phyloP scores from a whole-genome alignment of 1,139 yeast species.

The Taphrina populina region DNA sequence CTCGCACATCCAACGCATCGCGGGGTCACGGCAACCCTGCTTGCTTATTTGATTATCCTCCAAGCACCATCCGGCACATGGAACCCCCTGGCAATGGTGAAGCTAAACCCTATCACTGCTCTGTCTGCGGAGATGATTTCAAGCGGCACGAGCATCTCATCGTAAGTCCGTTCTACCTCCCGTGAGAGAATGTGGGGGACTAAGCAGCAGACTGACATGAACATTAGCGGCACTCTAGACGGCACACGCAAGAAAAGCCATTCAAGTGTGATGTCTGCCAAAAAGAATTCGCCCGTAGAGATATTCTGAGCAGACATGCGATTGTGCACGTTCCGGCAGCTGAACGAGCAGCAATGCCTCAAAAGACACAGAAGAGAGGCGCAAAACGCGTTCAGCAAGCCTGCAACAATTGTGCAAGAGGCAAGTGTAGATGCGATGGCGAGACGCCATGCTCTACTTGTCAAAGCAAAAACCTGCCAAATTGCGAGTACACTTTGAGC shows the following conservation, averaged over 20 bases:
- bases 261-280: slow-evolving; percentile 30
- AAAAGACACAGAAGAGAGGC: slow-evolving; percentile 26
- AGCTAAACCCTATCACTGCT: slow-evolving; percentile 27
- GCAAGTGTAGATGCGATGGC: slow-evolving; percentile 32
- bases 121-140: slow-evolving; percentile 27
- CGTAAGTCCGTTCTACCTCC: slow-evolving; percentile 1
- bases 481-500: slow-evolving; percentile 21
- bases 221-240: slow-evolving; percentile 20
- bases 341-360: slow-evolving; percentile 30
- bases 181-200: background rate
- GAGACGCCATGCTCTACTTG: slow-evolving; percentile 30
- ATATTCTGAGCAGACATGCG: slow-evolving; percentile 26
- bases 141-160: slow-evolving; percentile 32
- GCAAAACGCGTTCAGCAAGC: slow-evolving; percentile 31
- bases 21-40: no score
- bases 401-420: slow-evolving; percentile 30
- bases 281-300: slow-evolving; percentile 30
- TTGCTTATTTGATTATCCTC: no score
- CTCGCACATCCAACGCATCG: no score
- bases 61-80: no score
- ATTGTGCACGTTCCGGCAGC: slow-evolving; percentile 31
- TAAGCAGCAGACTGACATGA: background rate
- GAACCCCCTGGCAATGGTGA: slow-evolving; percentile 16
- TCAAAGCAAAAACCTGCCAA: slow-evolving; percentile 19
- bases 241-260: slow-evolving; percentile 31